Conservation (phyloP, 768 basidiomycete genomes). For the Lentinula sp. region DNA sequence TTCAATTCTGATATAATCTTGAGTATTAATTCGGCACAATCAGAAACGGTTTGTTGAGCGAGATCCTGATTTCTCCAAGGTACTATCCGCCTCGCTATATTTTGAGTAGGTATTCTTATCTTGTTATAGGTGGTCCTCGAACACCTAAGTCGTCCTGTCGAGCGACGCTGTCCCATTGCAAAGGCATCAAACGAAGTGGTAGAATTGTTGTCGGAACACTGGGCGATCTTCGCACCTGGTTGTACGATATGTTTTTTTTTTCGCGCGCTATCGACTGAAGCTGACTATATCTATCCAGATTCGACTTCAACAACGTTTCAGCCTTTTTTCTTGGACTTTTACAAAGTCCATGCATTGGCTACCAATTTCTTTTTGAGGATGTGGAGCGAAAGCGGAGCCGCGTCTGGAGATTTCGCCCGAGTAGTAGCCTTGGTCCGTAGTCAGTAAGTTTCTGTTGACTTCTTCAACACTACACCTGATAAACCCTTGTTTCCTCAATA, state of each 20-base stretch:
- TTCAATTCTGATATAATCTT: not conserved
- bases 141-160: slow-evolving; percentile 66
- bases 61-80: slow-evolving; percentile 76
- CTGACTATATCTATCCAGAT: slow-evolving; percentile 33
- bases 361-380: slow-evolving; percentile 86
- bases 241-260: slow-evolving; percentile 40
- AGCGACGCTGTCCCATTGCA: slow-evolving; percentile 77
- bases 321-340: slow-evolving; percentile 84
- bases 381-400: slow-evolving; percentile 86
- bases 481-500: slow-evolving; percentile 20
- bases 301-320: slow-evolving; percentile 78
- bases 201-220: slow-evolving; percentile 78
- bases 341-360: slow-evolving; percentile 73
- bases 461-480: not conserved
- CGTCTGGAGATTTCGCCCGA: slow-evolving; percentile 68
- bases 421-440: slow-evolving; percentile 74
- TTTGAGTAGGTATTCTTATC: slow-evolving; percentile 4
- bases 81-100: slow-evolving; percentile 15
- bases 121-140: slow-evolving; percentile 63
- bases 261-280: slow-evolving; percentile 1
- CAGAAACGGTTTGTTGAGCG: slow-evolving; percentile 64
- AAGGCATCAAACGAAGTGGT: slow-evolving; percentile 83
- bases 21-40: not conserved
- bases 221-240: slow-evolving; percentile 80
- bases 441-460: slow-evolving; percentile 52